Conservation (phyloP, 345 rosid genomes). For the Eucalyptus regnans region DNA sequence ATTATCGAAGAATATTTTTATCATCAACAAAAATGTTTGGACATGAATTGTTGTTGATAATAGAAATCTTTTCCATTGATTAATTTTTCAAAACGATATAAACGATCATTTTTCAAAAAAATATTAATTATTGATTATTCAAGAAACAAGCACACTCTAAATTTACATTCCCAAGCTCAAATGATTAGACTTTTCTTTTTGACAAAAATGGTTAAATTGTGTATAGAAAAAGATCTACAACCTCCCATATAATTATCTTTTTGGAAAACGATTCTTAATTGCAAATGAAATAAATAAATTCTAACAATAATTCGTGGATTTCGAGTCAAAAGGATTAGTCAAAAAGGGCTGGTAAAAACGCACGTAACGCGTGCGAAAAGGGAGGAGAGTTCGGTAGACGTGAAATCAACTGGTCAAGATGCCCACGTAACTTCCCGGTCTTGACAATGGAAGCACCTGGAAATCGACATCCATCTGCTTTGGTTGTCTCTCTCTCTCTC, state of each 20-base stretch:
- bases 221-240: no score
- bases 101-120: no score
- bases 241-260: neutral
- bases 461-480: neutral
- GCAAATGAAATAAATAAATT: no score
- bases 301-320: no score
- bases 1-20: no score
- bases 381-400: neutral
- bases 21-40: no score
- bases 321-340: neutral
- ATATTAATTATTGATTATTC: no score
- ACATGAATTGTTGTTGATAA: no score
- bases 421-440: neutral
- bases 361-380: neutral
- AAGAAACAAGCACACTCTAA: neutral
- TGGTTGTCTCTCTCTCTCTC: neutral
- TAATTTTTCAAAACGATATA: neutral
- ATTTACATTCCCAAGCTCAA: neutral
- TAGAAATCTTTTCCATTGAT: accelerated
- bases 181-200: neutral
- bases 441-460: neutral
- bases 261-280: neutral
- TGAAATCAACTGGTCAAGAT: neutral
- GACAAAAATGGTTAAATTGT: no score
- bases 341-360: neutral